phyloP scores from a whole-genome alignment of 306 rosid species.

The Pyrus bretschneideri region DNA sequence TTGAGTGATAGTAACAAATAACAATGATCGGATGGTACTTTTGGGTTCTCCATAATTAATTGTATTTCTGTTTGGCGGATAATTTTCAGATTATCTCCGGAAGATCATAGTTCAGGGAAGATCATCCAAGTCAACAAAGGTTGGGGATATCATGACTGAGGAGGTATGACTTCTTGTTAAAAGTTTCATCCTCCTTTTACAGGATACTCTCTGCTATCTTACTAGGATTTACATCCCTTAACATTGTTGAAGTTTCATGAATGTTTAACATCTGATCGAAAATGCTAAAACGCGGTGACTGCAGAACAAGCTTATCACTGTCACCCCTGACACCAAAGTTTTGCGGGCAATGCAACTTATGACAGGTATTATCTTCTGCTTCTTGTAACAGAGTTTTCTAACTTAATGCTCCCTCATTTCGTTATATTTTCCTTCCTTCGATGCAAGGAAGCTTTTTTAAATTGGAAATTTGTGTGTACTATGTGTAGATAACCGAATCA shows the following conservation, averaged over 20 bases:
- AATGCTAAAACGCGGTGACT: constrained; percentile 9
- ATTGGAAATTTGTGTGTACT: constrained; percentile 12
- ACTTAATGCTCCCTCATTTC: neutral
- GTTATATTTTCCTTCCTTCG: neutral
- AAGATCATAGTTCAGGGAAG: constrained; percentile 99
- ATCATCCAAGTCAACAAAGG: constrained; percentile 96
- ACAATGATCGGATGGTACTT: neutral
- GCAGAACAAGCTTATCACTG: constrained; percentile 97
- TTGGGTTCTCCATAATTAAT: neutral
- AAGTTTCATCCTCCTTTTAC: neutral
- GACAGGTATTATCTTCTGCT: constrained; percentile 59
- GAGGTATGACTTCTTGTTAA: constrained; percentile 49
- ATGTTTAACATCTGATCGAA: constrained; percentile 2
- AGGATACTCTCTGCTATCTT: neutral
- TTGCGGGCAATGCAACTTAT: constrained; percentile 92
- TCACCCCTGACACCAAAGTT: constrained; percentile 79
- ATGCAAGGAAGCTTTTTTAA: constrained; percentile 3
- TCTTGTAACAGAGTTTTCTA: neutral
- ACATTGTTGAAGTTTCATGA: neutral
- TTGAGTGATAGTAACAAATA: neutral
- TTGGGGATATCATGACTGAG: constrained; percentile 99
- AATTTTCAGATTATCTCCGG: constrained; percentile 74
- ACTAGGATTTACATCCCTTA: neutral
- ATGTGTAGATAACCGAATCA: constrained; percentile 73
- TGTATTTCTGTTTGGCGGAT: neutral